Percentiles rank a stretch among this genome's conserved stretches.
Evolutionary conservation across 805 yeast genomes (phyloP).

Genomic region (Candida bentonensis): DNA sequence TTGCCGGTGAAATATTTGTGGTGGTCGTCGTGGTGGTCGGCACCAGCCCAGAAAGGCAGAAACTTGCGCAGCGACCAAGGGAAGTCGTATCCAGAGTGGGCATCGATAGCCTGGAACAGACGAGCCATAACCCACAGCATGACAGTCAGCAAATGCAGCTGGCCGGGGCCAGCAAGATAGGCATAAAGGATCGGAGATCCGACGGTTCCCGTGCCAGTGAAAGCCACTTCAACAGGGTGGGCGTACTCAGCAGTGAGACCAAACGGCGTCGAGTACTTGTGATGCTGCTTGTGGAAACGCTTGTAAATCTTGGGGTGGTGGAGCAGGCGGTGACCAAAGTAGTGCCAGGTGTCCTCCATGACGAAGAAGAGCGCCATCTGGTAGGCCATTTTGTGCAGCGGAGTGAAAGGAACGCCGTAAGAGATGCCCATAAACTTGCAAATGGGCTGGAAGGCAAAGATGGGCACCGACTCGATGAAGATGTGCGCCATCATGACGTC

Average conservation of each 20-base stretch:
- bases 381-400: constrained; percentile 35
- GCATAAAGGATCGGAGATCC: constrained; percentile 87
- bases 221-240: constrained; percentile 85
- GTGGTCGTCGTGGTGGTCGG: constrained; percentile 95
- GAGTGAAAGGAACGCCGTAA: constrained; percentile 76
- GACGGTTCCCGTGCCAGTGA: constrained; percentile 89
- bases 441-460: constrained; percentile 93
- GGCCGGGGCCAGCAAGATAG: constrained; percentile 40
- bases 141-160: constrained; percentile 81
- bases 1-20: constrained; percentile 94
- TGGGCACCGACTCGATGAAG: constrained; percentile 88
- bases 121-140: constrained; percentile 78
- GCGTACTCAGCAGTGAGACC: constrained; percentile 97
- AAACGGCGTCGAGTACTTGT: constrained; percentile 94
- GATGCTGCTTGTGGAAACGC: constrained; percentile 93
- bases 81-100: constrained; percentile 97
- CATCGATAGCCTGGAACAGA: constrained; percentile 91
- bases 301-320: constrained; percentile 78
- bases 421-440: constrained; percentile 70
- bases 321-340: constrained; percentile 84
- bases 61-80: constrained; percentile 92
- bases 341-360: constrained; percentile 92
- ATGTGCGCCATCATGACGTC: constrained; percentile 76
- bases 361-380: constrained; percentile 73
- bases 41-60: constrained; percentile 96